Conservation (phyloP, 495 filamentous ascomycete species). For the Massariosphaeria phaeospora region DNA sequence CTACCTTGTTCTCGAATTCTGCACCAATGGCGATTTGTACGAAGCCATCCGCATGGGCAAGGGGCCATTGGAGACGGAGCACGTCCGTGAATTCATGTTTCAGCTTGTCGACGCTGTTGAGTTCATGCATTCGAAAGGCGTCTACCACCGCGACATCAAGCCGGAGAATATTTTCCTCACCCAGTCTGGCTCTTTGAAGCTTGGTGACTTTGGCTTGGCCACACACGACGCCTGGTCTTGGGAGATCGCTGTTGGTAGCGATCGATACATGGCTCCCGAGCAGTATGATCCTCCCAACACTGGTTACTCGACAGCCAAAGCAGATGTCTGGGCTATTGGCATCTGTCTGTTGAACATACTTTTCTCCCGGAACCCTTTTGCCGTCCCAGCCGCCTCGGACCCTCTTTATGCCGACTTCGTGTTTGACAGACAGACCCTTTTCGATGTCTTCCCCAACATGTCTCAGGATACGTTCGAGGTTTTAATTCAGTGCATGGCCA, state of each 20-base stretch:
- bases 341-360: conserved; percentile 94
- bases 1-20: conserved; percentile 93
- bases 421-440: conserved; percentile 85
- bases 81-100: conserved; percentile 95
- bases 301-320: conserved; percentile 89
- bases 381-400: conserved; percentile 76
- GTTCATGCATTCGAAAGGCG: conserved; percentile 81
- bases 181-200: conserved; percentile 81
- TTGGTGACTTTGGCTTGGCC: conserved; percentile 92
- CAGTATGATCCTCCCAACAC: conserved; percentile 81
- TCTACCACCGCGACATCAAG: conserved; percentile 98
- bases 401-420: conserved; percentile 88
- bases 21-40: conserved; percentile 93
- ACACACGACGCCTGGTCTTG: conserved; percentile 81
- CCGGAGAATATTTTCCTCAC: conserved; percentile 97
- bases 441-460: conserved; percentile 98
- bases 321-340: conserved; percentile 94
- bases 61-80: conserved; percentile 88
- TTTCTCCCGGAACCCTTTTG: conserved; percentile 93
- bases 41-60: conserved; percentile 86
- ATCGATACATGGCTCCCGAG: conserved; percentile 98
- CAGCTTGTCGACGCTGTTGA: conserved; percentile 86
- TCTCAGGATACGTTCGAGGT: conserved; percentile 96
- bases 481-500: conserved; percentile 74
- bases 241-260: conserved; percentile 89